Conservation (phyloP, 345 rosid species). For the Arabidopsis thaliana region TAIR10.1 NC_003075.7:18328001-18328500, state of each 20-base stretch:
- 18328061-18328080: conserved; percentile 87
- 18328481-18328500: conserved; percentile 36
- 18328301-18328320: conserved; percentile 75
- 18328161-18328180: conserved; percentile 74
- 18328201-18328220: conserved; percentile 78
- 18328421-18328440: conserved; percentile 27
- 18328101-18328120: conserved; percentile 95
- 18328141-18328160: conserved; percentile 73
- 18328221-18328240: conserved; percentile 83
- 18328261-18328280: conserved; percentile 88
- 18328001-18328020: conserved; percentile 87
- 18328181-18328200: conserved; percentile 69
- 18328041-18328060: conserved; percentile 90
- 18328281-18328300: conserved; percentile 79
- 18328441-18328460: conserved; percentile 41
- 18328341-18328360: conserved; percentile 70
- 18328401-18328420: conserved; percentile 57
- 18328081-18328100: conserved; percentile 97
- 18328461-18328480: conserved; percentile 42
- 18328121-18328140: conserved; percentile 95
- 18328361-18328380: conserved; percentile 65
- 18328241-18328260: conserved; percentile 69
- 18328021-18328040: conserved; percentile 96
- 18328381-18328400: conserved; percentile 87
- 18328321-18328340: conserved; percentile 70